Conservation (phyloP, 306 rosid genomes). For the Vigna trinervia region DNA sequence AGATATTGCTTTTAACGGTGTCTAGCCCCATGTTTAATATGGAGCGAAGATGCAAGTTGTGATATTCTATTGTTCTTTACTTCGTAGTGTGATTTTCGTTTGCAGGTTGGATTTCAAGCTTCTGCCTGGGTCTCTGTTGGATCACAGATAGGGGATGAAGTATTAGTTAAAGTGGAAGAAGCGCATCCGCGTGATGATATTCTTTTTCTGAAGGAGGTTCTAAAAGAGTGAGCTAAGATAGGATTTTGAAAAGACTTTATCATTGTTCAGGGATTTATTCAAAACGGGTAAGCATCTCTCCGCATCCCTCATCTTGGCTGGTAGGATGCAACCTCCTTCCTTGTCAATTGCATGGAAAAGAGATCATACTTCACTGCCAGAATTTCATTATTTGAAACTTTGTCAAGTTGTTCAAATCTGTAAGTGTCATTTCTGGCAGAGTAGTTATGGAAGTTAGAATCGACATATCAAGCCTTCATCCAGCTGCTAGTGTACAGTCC, state of each 20-base stretch:
- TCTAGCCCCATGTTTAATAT: slow-evolving; percentile 20
- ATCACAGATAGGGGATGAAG: slow-evolving; percentile 81
- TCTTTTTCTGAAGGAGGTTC: slow-evolving; percentile 73
- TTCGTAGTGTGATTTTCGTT: slow-evolving; percentile 38
- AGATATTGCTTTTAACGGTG: slow-evolving; percentile 1
- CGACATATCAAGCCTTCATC: slow-evolving; percentile 15
- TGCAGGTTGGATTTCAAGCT: slow-evolving; percentile 90
- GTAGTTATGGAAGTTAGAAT: slow-evolving; percentile 24
- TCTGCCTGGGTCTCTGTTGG: slow-evolving; percentile 79
- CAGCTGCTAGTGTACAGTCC: slow-evolving; percentile 36
- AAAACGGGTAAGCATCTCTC: slow-evolving; percentile 37
- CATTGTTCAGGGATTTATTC: slow-evolving; percentile 2
- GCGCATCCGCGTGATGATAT: slow-evolving; percentile 91
- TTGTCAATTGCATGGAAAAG: slow-evolving; percentile 30
- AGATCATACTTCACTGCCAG: slow-evolving; percentile 17
- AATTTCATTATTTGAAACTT: slow-evolving; percentile 18
- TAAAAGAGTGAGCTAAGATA: slow-evolving; percentile 45
- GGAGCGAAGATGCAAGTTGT: not conserved
- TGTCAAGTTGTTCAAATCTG: slow-evolving; percentile 39
- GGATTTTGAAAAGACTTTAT: slow-evolving; percentile 5
- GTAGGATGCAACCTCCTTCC: not conserved
- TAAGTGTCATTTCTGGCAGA: slow-evolving; percentile 31
- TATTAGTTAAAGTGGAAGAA: slow-evolving; percentile 76
- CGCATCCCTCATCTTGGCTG: slow-evolving; percentile 6
- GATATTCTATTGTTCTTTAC: slow-evolving; percentile 14